phyloP scores from a whole-genome alignment of 176 grass and related monocot species.

The Juncus inflexus region DNA sequence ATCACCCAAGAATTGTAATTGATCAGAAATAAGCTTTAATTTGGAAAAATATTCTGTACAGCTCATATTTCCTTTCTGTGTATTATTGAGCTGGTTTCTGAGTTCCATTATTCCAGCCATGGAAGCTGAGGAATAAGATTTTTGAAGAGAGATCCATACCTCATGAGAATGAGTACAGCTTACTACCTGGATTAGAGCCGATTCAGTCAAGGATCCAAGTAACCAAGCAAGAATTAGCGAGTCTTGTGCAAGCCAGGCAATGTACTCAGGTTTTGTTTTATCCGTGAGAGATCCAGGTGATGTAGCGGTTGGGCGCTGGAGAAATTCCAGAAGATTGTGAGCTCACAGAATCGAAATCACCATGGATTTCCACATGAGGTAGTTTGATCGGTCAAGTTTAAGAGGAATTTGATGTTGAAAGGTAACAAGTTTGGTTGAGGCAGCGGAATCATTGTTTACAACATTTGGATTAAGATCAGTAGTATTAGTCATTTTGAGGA shows the following conservation, averaged over 20 bases:
- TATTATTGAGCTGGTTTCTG: not conserved
- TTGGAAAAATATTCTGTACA: not conserved
- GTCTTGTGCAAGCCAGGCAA: not conserved
- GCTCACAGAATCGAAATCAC: not conserved
- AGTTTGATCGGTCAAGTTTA: not conserved
- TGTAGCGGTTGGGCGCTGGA: not conserved
- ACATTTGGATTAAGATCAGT: no score
- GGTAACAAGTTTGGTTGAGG: no score
- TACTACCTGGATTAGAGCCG: not conserved
- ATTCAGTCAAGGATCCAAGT: not conserved
- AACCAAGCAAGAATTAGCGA: conserved; percentile 9
- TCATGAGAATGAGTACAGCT: not conserved
- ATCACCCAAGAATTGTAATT: not conserved
- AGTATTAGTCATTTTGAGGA: no score
- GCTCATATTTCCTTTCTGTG: not conserved
- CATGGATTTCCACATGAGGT: not conserved
- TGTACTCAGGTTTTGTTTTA: not conserved
- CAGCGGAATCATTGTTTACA: no score
- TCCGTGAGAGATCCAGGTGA: not conserved
- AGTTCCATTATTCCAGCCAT: not conserved
- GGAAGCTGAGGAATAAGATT: not conserved
- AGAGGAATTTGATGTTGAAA: no score
- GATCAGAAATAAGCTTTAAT: not conserved
- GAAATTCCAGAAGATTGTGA: not conserved
- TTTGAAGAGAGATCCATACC: not conserved